Percentiles rank a stretch among this genome's conserved stretches.
Conservation (phyloP, 2,329 filamentous ascomycete genomes). For the Knufia fluminis region DNA sequence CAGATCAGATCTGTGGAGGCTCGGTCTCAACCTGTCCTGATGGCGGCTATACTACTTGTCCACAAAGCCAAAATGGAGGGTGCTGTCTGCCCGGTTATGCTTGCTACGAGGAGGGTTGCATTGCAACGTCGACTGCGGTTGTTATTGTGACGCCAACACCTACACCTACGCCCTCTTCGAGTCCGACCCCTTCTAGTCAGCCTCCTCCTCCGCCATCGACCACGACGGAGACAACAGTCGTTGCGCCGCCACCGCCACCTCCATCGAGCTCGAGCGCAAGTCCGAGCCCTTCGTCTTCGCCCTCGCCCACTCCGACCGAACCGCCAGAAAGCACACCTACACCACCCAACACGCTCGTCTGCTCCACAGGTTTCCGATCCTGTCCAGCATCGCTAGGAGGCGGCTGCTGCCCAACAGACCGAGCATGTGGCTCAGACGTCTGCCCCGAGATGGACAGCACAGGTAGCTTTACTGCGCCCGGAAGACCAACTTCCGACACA, state of each 20-base stretch:
- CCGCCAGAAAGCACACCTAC: constrained; percentile 30
- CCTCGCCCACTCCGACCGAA: constrained; percentile 30
- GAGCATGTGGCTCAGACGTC: constrained; percentile 33
- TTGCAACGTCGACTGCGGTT: constrained; percentile 23
- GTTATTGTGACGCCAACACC: constrained; percentile 11
- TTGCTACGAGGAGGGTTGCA: constrained; percentile 50
- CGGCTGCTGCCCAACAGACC: constrained; percentile 35
- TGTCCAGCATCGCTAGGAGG: constrained; percentile 40
- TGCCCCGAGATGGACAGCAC: constrained; percentile 29
- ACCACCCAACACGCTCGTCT: constrained; percentile 28
- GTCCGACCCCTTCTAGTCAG: constrained; percentile 9
- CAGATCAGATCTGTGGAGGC: constrained; percentile 44
- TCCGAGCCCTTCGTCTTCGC: constrained; percentile 16
- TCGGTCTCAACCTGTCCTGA: constrained; percentile 40
- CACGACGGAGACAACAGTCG: constrained; percentile 2
- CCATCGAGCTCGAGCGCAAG: constrained; percentile 10
- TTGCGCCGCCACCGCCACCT: constrained; percentile 16
- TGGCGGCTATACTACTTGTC: constrained; percentile 47
- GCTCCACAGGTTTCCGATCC: constrained; percentile 37
- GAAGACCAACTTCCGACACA: constrained; percentile 29
- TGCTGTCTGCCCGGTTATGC: constrained; percentile 54
- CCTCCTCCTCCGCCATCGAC: constrained; percentile 28
- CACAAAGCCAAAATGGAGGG: constrained; percentile 46
- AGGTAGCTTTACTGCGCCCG: constrained; percentile 27
- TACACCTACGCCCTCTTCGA: constrained; percentile 11